Conservation (phyloP, 225 moss, liverwort and hornwort species). For the Rhytidiadelphus loreus region DNA sequence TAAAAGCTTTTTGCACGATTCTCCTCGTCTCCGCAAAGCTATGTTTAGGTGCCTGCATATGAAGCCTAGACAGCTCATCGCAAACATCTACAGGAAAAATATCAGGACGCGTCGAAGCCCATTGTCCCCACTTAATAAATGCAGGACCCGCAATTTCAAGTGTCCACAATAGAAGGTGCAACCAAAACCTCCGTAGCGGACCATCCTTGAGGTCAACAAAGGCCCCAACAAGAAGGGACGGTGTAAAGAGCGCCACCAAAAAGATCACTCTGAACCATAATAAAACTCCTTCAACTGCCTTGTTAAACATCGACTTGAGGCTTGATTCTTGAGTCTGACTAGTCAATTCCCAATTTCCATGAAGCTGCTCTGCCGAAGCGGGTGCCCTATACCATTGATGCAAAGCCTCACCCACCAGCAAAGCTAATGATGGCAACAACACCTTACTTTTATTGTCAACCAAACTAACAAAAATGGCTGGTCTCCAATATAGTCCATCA, state of each 20-base stretch:
- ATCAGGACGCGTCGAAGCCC: conserved; percentile 95
- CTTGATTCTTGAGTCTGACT: conserved; percentile 35
- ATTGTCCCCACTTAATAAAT: conserved; percentile 97
- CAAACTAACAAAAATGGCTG: conserved; percentile 45
- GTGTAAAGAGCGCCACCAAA: conserved; percentile 66
- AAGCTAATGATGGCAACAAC: conserved; percentile 29
- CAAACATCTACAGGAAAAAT: conserved; percentile 77
- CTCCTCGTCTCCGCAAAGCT: conserved; percentile 63
- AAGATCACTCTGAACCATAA: conserved; percentile 60
- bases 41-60: conserved; percentile 93
- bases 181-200: conserved; percentile 49
- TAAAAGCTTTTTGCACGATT: conserved; percentile 74
- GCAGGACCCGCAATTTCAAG: conserved; percentile 87
- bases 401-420: conserved; percentile 21
- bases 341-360: conserved; percentile 48
- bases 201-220: conserved; percentile 37
- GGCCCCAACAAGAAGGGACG: conserved; percentile 48
- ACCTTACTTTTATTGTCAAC: conserved; percentile 58
- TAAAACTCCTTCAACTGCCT: conserved; percentile 75
- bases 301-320: conserved; percentile 29
- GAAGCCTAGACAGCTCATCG: conserved; percentile 68
- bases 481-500: conserved; percentile 33
- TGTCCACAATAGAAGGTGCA: conserved; percentile 52
- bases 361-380: conserved; percentile 42
- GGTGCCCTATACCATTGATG: background rate